Evolutionary conservation across 257 asterid genomes (phyloP).

Genomic region (Rauvolfia tetraphylla): DNA sequence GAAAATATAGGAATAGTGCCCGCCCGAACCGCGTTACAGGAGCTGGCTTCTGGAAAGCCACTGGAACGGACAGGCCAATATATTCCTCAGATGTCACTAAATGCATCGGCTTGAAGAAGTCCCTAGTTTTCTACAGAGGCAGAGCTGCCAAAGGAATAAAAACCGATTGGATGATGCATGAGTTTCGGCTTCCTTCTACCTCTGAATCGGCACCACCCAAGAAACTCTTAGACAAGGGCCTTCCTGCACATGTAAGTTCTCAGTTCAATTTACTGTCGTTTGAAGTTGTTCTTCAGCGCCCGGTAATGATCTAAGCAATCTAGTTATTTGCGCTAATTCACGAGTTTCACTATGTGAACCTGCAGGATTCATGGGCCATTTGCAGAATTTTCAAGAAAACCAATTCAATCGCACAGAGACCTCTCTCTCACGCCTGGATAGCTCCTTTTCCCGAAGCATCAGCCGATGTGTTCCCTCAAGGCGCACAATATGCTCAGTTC

Average conservation of each 20-base stretch:
- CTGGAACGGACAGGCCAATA: conserved; percentile 76
- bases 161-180: conserved; percentile 93
- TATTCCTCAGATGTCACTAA: conserved; percentile 55
- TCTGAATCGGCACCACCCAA: conserved; percentile 34
- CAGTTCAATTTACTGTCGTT: not conserved
- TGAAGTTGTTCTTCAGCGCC: not conserved
- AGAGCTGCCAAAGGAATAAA: conserved; percentile 74
- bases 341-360: not conserved
- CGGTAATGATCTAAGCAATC: no score
- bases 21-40: conserved; percentile 73
- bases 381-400: conserved; percentile 78
- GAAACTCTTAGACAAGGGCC: conserved; percentile 40
- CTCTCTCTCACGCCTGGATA: conserved; percentile 48
- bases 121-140: conserved; percentile 72
- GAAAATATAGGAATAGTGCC: conserved; percentile 66
- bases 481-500: conserved; percentile 17
- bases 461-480: conserved; percentile 33
- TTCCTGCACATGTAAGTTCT: conserved; percentile 47
- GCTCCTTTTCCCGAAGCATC: conserved; percentile 40
- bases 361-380: conserved; percentile 78
- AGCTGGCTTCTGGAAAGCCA: conserved; percentile 81
- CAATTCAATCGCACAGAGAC: conserved; percentile 52
- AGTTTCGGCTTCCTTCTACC: conserved; percentile 58
- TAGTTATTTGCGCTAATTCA: not conserved
- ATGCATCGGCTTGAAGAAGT: conserved; percentile 72